Percentiles rank a stretch among this genome's conserved stretches.
These are phyloP conservation scores for Phlebiopsis gigantea DNA, from an alignment of 768 basidiomycete genomes.

Conservation along the genomic window DNA sequence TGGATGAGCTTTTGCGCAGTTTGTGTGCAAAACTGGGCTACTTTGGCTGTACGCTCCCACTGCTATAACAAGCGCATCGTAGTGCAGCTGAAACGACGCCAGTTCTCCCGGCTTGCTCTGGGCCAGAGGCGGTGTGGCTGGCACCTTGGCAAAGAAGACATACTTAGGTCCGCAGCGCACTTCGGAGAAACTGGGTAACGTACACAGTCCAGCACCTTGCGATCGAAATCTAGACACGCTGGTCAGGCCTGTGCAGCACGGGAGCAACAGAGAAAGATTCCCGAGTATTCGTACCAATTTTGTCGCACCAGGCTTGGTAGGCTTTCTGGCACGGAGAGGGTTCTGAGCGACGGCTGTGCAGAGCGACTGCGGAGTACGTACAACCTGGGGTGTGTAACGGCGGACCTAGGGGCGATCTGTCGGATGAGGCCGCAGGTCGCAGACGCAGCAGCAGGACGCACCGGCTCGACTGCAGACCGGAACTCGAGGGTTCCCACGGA, in stretches of 20 bases:
- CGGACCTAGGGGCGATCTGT: conserved; percentile 17
- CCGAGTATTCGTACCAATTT: conserved; percentile 43
- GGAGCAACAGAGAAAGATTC: not conserved
- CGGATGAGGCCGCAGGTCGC: not conserved
- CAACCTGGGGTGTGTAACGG: conserved; percentile 23
- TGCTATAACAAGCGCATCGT: conserved; percentile 80
- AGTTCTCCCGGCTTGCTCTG: conserved; percentile 21
- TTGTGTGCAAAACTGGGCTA: conserved; percentile 21
- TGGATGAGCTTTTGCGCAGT: not conserved
- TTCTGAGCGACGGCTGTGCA: not conserved
- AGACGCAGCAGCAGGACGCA: conserved; percentile 30
- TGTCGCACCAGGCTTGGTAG: conserved; percentile 75
- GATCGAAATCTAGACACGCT: conserved; percentile 46
- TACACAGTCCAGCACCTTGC: conserved; percentile 56
- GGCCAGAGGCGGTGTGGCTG: conserved; percentile 46
- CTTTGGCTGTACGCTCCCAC: conserved; percentile 87
- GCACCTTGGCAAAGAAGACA: conserved; percentile 38
- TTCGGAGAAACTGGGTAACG: conserved; percentile 18
- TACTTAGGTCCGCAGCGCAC: not conserved
- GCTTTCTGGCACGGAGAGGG: conserved; percentile 34
- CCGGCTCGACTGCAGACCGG: conserved; percentile 75
- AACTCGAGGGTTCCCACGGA: conserved; percentile 84
- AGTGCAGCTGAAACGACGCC: conserved; percentile 51
- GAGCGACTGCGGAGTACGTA: conserved; percentile 9
- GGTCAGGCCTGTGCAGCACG: not conserved